phyloP scores from a whole-genome alignment of 177 flowering plant species.

The Telopea speciosissima region DNA sequence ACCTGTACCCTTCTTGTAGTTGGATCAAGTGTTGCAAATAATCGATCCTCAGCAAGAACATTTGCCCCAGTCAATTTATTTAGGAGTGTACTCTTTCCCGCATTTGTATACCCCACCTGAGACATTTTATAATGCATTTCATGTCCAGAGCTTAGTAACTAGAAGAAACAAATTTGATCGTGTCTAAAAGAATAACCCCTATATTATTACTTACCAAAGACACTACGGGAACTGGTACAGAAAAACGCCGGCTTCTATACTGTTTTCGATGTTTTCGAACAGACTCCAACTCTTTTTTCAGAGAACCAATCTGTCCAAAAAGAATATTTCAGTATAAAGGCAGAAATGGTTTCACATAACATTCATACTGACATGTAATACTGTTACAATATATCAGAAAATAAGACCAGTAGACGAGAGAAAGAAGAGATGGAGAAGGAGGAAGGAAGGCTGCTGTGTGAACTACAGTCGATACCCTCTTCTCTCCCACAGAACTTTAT shows the following conservation, averaged over 20 bases:
- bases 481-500: no score
- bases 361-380: neutral
- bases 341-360: neutral
- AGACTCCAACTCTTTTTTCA: conserved; percentile 81
- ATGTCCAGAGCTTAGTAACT: neutral
- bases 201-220: conserved; percentile 56
- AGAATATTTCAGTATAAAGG: neutral
- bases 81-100: conserved; percentile 95
- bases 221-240: conserved; percentile 93
- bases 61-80: conserved; percentile 82
- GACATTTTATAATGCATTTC: conserved; percentile 5
- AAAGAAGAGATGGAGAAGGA: no score
- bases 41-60: conserved; percentile 87
- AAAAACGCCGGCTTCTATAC: conserved; percentile 64
- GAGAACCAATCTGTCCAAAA: conserved; percentile 59
- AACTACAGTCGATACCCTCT: no score
- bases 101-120: conserved; percentile 98
- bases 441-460: no score
- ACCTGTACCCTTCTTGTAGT: conserved; percentile 98
- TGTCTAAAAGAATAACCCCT: neutral
- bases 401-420: no score
- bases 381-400: no score
- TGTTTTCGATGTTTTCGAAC: conserved; percentile 86
- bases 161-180: neutral
- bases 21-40: conserved; percentile 97